Percentiles rank a stretch among this genome's conserved stretches.
phyloP scores from a whole-genome alignment of 2,329 filamentous ascomycete species.

The Fusarium guadeloupense region DNA sequence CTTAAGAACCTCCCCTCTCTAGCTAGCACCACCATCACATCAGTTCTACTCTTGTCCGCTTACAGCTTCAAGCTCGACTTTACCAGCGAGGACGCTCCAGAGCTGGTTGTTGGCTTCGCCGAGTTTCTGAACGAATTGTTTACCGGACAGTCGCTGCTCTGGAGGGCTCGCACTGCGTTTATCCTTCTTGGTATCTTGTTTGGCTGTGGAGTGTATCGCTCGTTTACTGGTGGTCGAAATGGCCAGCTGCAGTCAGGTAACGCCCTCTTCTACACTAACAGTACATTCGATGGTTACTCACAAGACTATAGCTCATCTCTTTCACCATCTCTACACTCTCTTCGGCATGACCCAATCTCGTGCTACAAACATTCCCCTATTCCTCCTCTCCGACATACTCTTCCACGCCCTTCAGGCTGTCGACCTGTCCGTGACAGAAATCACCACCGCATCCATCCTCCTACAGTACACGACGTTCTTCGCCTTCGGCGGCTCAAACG shows the following conservation, averaged over 20 bases:
- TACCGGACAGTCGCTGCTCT: constrained; percentile 56
- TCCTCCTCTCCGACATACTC: constrained; percentile 75
- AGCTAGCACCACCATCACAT: constrained; percentile 52
- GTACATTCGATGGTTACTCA: constrained; percentile 6
- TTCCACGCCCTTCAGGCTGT: constrained; percentile 60
- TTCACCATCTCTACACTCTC: constrained; percentile 78
- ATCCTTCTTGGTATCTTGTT: constrained; percentile 54
- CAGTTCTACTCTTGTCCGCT: constrained; percentile 61
- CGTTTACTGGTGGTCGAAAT: constrained; percentile 44
- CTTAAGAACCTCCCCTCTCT: constrained; percentile 55
- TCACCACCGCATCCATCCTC: constrained; percentile 76
- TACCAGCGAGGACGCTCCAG: constrained; percentile 86
- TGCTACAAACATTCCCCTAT: constrained; percentile 84
- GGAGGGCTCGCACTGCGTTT: constrained; percentile 61
- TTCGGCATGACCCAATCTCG: constrained; percentile 89
- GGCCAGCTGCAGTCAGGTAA: constrained; percentile 45
- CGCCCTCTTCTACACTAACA: neutral
- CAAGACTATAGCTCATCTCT: constrained; percentile 48
- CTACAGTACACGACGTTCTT: constrained; percentile 89
- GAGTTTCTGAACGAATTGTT: constrained; percentile 52
- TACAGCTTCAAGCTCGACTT: constrained; percentile 91
- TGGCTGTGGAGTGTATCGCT: constrained; percentile 52
- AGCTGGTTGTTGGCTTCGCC: constrained; percentile 69
- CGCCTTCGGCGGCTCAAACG: constrained; percentile 88
- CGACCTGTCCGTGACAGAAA: constrained; percentile 62